Evolutionary conservation across 352 stramenopile genomes (phyloP).

Genomic region (Nothophytophthora sp.): DNA sequence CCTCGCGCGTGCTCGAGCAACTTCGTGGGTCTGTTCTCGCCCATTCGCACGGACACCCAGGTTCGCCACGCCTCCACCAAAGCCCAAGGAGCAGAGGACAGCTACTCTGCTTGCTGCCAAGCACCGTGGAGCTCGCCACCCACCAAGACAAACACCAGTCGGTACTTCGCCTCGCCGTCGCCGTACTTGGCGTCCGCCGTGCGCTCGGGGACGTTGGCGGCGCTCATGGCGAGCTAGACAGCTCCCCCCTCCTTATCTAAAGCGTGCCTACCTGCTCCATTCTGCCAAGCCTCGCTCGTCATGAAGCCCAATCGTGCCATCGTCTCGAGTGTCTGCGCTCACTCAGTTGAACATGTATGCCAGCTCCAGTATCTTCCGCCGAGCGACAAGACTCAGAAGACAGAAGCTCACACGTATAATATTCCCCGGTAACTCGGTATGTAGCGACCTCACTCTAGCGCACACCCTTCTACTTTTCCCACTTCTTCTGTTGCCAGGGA

Average conservation of each 20-base stretch:
- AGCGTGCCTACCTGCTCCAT: conserved; percentile 16
- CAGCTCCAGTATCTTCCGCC: too few species aligned
- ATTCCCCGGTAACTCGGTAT: too few species aligned
- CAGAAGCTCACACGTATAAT: too few species aligned
- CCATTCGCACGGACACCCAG: conserved; percentile 13
- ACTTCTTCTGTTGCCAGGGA: too few species aligned
- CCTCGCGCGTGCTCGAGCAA: conserved; percentile 8
- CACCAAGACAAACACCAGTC: conserved; percentile 11
- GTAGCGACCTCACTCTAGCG: too few species aligned
- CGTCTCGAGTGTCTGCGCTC: too few species aligned
- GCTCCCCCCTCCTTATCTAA: conserved; percentile 8
- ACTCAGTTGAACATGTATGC: too few species aligned
- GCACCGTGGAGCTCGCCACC: conserved; percentile 11
- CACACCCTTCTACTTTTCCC: too few species aligned
- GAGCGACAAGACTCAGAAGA: too few species aligned
- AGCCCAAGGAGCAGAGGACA: conserved; percentile 14
- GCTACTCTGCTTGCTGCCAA: conserved; percentile 3
- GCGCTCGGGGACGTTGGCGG: conserved; percentile 5
- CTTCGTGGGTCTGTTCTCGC: conserved; percentile 19
- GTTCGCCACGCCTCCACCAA: conserved; percentile 19
- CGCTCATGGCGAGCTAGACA: conserved; percentile 18
- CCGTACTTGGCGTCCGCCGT: conserved; percentile 10
- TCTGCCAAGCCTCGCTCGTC: too few species aligned
- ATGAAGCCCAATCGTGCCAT: too few species aligned
- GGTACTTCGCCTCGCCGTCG: conserved; percentile 9